Percentiles rank a stretch among this genome's conserved stretches.
Evolutionary conservation across 164 flowering plant genomes (phyloP).

Genomic region (Berberis vulgaris): DNA sequence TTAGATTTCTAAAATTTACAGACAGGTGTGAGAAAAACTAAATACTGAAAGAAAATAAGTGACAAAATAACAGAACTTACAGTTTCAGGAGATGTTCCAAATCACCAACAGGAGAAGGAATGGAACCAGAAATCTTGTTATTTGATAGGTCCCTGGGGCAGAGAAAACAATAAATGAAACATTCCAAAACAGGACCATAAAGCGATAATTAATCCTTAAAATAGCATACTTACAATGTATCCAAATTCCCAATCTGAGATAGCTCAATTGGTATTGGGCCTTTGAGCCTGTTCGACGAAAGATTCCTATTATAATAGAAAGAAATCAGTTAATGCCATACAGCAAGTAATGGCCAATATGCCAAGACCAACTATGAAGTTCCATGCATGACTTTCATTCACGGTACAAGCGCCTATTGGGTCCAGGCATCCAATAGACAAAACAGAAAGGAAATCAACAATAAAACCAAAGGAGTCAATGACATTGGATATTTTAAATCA

Average conservation of each 20-base stretch:
- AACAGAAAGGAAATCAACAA: too few relatives aligned
- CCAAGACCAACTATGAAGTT: too few relatives aligned
- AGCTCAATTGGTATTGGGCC: too few relatives aligned
- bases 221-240: conserved; percentile 60
- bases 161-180: not conserved
- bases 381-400: too few relatives aligned
- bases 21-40: not conserved
- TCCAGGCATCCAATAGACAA: too few relatives aligned
- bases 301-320: too few relatives aligned
- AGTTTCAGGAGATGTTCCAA: conserved; percentile 90
- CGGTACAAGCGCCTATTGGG: too few relatives aligned
- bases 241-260: conserved; percentile 68
- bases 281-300: too few relatives aligned
- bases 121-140: conserved; percentile 62
- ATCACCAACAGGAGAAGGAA: conserved; percentile 84
- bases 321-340: too few relatives aligned
- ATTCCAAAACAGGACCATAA: not conserved
- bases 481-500: too few relatives aligned
- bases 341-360: too few relatives aligned
- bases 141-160: conserved; percentile 70
- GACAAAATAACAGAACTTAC: conserved; percentile 35
- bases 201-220: not conserved
- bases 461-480: too few relatives aligned
- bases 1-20: conserved; percentile 49
- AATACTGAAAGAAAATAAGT: not conserved